Conservation (phyloP, 495 filamentous ascomycete genomes). For the Aspergillus campestris region DNA sequence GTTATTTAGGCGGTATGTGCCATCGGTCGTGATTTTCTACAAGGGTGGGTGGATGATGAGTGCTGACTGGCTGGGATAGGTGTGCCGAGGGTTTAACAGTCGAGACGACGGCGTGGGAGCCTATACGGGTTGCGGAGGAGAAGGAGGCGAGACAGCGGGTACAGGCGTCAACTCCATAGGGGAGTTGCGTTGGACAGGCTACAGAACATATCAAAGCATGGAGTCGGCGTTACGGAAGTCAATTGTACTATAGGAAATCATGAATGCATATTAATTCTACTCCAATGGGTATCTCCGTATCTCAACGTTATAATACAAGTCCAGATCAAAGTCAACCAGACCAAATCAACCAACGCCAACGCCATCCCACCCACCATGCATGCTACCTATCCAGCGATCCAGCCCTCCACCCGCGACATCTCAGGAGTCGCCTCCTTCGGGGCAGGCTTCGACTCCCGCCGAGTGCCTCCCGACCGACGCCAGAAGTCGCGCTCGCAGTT, state of each 20-base stretch:
- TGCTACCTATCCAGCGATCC: constrained; percentile 20
- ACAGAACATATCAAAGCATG: constrained; percentile 16
- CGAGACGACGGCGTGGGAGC: constrained; percentile 77
- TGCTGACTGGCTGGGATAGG: constrained; percentile 35
- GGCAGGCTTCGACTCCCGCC: constrained; percentile 23
- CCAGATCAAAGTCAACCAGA: constrained; percentile 9
- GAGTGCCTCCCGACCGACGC: constrained; percentile 23
- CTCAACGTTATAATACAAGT: constrained; percentile 17
- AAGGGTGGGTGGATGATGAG: neutral
- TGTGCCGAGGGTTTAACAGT: constrained; percentile 69
- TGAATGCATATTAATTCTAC: constrained; percentile 8
- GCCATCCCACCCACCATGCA: constrained; percentile 4
- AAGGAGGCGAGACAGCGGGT: constrained; percentile 17
- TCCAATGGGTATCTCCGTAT: constrained; percentile 32
- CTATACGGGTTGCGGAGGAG: constrained; percentile 22
- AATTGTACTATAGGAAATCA: constrained; percentile 1
- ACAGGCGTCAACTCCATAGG: constrained; percentile 1
- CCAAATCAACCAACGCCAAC: constrained; percentile 20
- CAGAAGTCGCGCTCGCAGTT: constrained; percentile 41
- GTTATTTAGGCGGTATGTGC: constrained; percentile 67
- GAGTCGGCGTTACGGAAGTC: constrained; percentile 17
- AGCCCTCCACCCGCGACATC: constrained; percentile 22
- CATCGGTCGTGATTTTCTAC: constrained; percentile 3
- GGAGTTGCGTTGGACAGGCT: neutral
- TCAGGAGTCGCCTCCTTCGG: constrained; percentile 13